Evolutionary conservation across 192 early-diverging fungal species (phyloP).

Genomic region (Backusella westeae): DNA sequence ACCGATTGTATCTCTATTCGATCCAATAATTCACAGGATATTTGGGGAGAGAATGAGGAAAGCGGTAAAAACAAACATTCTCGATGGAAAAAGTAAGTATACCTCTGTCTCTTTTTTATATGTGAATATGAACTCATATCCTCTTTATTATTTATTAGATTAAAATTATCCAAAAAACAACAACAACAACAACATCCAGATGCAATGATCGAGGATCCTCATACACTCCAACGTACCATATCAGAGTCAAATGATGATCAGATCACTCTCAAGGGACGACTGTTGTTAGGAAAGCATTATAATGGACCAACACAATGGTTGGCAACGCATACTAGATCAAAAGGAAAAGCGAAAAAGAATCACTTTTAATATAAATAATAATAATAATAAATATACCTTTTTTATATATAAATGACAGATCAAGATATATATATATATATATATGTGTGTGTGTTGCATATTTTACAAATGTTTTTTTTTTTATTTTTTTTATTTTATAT

Average conservation of each 20-base stretch:
- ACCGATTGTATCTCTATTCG: neutral
- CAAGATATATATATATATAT: neutral
- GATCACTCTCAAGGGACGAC: slow-evolving; percentile 20
- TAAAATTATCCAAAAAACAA: neutral
- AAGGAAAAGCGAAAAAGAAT: neutral
- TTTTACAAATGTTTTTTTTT: neutral
- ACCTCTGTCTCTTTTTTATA: neutral
- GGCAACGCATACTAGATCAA: neutral
- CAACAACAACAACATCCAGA: neutral
- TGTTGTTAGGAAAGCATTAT: slow-evolving; percentile 35
- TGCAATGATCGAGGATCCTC: neutral
- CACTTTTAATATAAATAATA: neutral
- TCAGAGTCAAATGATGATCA: slow-evolving; percentile 8
- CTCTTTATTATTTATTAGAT: neutral
- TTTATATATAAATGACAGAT: neutral
- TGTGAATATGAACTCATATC: neutral
- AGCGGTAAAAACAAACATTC: neutral
- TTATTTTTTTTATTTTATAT: neutral
- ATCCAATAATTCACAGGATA: slow-evolving; percentile 5
- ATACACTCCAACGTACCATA: neutral
- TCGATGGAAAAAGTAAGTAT: neutral
- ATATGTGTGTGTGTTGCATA: neutral
- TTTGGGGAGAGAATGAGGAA: neutral
- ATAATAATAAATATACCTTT: neutral
- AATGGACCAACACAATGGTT: slow-evolving; percentile 15